phyloP scores from a whole-genome alignment of 1,139 yeast species.

The Yamadazyma pseudoaaseri region DNA sequence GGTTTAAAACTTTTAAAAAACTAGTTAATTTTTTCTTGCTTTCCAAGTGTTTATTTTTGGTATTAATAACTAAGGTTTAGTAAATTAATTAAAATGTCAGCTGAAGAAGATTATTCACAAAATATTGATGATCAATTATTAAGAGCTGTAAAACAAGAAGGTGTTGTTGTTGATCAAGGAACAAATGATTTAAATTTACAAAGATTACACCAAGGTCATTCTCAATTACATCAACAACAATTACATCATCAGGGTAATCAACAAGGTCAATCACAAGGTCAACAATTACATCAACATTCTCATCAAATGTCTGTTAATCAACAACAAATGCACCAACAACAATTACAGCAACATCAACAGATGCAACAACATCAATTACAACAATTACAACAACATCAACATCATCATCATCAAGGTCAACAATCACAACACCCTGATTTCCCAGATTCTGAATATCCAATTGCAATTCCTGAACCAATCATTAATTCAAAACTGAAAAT shows the following conservation, averaged over 20 bases:
- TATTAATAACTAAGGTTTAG: too few species aligned
- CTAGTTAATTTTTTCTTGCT: too few species aligned
- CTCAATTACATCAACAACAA: constrained; percentile 17
- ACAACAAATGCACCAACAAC: constrained; percentile 15
- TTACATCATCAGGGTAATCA: constrained; percentile 9
- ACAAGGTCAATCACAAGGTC: constrained; percentile 15
- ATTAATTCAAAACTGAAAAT: constrained; percentile 45
- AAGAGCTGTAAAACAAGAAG: constrained; percentile 36
- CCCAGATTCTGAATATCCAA: constrained; percentile 40
- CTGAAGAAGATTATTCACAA: constrained; percentile 37
- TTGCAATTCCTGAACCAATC: constrained; percentile 51
- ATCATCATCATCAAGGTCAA: constrained; percentile 12
- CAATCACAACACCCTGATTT: constrained; percentile 17
- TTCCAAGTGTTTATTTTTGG: not conserved
- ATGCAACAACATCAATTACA: constrained; percentile 6
- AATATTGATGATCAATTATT: constrained; percentile 49
- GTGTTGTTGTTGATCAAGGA: constrained; percentile 23
- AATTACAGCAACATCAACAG: constrained; percentile 15
- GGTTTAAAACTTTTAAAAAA: too few species aligned
- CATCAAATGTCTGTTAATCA: constrained; percentile 11
- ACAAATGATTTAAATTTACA: constrained; percentile 13
- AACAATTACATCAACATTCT: constrained; percentile 15
- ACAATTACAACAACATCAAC: constrained; percentile 8
- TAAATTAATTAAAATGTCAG: constrained; percentile 8
- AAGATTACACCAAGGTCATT: constrained; percentile 18